phyloP scores from a whole-genome alignment of 805 yeast genomes.

The Suhomyces tanzawaensis region DNA sequence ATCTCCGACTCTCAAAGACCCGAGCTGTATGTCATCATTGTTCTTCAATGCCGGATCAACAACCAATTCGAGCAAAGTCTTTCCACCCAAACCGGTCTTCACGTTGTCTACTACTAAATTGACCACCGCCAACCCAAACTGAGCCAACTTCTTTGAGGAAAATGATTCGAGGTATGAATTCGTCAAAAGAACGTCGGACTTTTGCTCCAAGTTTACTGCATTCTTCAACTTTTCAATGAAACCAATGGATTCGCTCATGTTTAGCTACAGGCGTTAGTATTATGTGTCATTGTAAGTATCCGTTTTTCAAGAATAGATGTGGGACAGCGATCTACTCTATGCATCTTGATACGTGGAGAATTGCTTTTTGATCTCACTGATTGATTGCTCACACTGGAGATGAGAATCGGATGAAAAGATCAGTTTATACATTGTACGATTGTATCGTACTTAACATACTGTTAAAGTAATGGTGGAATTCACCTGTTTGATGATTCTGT shows the following conservation, averaged over 20 bases:
- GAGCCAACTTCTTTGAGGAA: conserved; percentile 64
- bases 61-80: conserved; percentile 59
- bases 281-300: conserved; percentile 18
- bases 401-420: not conserved
- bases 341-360: conserved; percentile 24
- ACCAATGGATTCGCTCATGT: not conserved
- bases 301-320: conserved; percentile 28
- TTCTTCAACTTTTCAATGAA: conserved; percentile 21
- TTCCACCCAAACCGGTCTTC: conserved; percentile 79
- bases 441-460: not conserved
- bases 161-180: conserved; percentile 30
- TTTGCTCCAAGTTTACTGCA: conserved; percentile 39
- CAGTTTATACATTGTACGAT: too few species aligned
- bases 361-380: conserved; percentile 16
- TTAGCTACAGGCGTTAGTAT: conserved; percentile 1
- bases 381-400: conserved; percentile 10
- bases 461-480: too few species aligned
- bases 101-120: conserved; percentile 61
- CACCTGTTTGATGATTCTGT: too few species aligned
- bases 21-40: conserved; percentile 36
- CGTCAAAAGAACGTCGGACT: conserved; percentile 33
- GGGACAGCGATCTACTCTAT: conserved; percentile 12
- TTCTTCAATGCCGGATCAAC: conserved; percentile 48
- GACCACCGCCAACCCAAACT: conserved; percentile 70
- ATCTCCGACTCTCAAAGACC: conserved; percentile 71